phyloP scores from a whole-genome alignment of 2,329 filamentous ascomycete species.

The Pseudocercospora eumusae region DNA sequence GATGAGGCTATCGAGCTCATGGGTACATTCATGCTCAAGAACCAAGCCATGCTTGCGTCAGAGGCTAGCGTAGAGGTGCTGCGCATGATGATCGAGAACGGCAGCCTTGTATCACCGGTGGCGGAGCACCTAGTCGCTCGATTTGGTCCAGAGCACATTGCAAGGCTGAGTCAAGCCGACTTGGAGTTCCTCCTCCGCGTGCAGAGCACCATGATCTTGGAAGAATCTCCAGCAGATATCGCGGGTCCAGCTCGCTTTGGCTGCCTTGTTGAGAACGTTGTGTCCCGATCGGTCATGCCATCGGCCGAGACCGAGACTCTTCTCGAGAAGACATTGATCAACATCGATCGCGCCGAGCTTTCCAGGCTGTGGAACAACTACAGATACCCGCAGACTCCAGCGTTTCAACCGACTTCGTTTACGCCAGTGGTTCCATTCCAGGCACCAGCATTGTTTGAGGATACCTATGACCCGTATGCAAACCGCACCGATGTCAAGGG shows the following conservation, averaged over 20 bases:
- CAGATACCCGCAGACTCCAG: conserved; percentile 50
- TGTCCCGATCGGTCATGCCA: conserved; percentile 55
- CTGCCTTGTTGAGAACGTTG: conserved; percentile 61
- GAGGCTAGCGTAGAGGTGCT: conserved; percentile 61
- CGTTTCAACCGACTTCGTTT: conserved; percentile 55
- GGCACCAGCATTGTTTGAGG: conserved; percentile 64
- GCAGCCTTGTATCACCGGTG: conserved; percentile 60
- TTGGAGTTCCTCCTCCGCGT: conserved; percentile 63
- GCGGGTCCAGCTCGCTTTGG: conserved; percentile 62
- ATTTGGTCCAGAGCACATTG: conserved; percentile 61
- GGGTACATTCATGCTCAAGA: conserved; percentile 58
- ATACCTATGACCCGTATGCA: conserved; percentile 87
- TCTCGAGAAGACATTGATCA: conserved; percentile 60
- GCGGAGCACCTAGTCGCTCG: conserved; percentile 62
- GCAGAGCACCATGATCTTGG: conserved; percentile 55
- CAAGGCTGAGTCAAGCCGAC: conserved; percentile 55
- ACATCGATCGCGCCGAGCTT: conserved; percentile 53
- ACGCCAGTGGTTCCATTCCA: conserved; percentile 49
- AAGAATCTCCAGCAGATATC: conserved; percentile 52
- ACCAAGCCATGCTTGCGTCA: conserved; percentile 53
- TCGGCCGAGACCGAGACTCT: conserved; percentile 58
- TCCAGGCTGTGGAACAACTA: conserved; percentile 61
- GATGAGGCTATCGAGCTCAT: conserved; percentile 80
- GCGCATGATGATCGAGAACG: conserved; percentile 67
- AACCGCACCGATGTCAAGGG: conserved; percentile 90